Percentiles rank a stretch among this genome's conserved stretches.
These are phyloP conservation scores for Hippophae gyantsensis DNA, from an alignment of 306 rosid species.

Conservation along the genomic window DNA sequence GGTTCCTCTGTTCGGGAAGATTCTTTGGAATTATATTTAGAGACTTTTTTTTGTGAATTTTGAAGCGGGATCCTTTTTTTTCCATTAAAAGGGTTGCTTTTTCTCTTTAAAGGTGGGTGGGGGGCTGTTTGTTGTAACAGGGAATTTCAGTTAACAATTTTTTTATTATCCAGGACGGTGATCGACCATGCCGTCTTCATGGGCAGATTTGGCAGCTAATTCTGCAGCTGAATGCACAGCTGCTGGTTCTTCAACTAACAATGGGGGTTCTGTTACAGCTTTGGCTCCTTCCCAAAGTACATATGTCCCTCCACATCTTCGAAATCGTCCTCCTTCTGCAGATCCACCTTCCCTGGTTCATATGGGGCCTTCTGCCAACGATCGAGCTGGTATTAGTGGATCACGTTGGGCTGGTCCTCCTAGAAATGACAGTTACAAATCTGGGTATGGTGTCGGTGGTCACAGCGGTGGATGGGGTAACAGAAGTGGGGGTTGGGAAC, in stretches of 20 bases:
- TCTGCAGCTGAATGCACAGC: constrained; percentile 57
- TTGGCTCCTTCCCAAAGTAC: constrained; percentile 31
- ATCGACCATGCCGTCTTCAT: constrained; percentile 59
- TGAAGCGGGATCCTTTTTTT: too few relatives aligned
- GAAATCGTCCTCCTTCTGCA: constrained; percentile 41
- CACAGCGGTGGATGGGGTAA: constrained; percentile 43
- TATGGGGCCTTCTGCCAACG: constrained; percentile 30
- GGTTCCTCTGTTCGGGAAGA: too few relatives aligned
- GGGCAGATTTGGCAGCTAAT: constrained; percentile 92
- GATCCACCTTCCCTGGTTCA: constrained; percentile 36
- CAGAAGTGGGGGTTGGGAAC: constrained; percentile 58
- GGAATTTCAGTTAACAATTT: too few relatives aligned
- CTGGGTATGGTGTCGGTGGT: constrained; percentile 34
- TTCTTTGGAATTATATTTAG: too few relatives aligned
- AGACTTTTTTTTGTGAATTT: too few relatives aligned
- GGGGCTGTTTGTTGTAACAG: not conserved
- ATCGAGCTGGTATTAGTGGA: constrained; percentile 30
- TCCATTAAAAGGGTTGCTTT: too few relatives aligned
- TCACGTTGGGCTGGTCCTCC: constrained; percentile 44
- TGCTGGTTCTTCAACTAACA: constrained; percentile 35
- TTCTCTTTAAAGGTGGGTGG: constrained; percentile 1
- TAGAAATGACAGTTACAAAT: constrained; percentile 34
- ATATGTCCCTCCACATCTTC: constrained; percentile 77
- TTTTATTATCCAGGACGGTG: too few relatives aligned
- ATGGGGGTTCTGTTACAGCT: constrained; percentile 20